These are phyloP conservation scores for Avena eriantha DNA, from an alignment of 176 grass and related monocot genomes.

Conservation along the genomic window DNA sequence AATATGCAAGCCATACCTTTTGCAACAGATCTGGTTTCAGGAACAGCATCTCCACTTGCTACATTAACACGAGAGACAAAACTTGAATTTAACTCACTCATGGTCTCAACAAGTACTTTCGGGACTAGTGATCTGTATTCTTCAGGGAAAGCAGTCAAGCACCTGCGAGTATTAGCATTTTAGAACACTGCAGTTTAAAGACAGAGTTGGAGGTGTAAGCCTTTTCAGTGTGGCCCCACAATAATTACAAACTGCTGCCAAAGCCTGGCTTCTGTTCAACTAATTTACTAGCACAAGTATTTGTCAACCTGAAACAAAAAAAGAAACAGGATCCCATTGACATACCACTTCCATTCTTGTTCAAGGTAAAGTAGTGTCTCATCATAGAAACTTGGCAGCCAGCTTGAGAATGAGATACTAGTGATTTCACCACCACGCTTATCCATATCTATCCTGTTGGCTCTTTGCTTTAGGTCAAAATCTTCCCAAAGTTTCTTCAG, in stretches of 20 bases:
- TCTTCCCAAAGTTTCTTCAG: conserved; percentile 98
- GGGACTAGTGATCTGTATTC: conserved; percentile 94
- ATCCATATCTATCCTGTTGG: conserved; percentile 67
- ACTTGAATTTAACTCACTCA: conserved; percentile 80
- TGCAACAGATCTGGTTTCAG: conserved; percentile 87
- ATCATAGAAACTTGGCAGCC: conserved; percentile 98
- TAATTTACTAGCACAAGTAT: conserved; percentile 37
- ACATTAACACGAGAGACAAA: conserved; percentile 85
- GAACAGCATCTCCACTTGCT: conserved; percentile 95
- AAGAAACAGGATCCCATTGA: conserved; percentile 27
- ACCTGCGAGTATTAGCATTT: conserved; percentile 65
- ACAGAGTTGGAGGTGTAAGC: neutral
- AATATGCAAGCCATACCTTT: conserved; percentile 68
- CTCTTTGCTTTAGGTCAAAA: conserved; percentile 88
- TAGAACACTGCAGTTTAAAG: conserved; percentile 14
- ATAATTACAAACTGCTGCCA: neutral
- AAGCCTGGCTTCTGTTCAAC: conserved; percentile 6
- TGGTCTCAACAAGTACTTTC: conserved; percentile 84
- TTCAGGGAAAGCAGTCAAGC: conserved; percentile 86
- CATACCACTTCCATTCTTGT: conserved; percentile 99
- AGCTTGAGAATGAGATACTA: conserved; percentile 80
- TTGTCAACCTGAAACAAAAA: conserved; percentile 24
- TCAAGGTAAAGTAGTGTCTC: conserved; percentile 95
- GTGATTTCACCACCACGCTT: conserved; percentile 69
- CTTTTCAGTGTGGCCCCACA: neutral